Percentiles rank a stretch among this genome's conserved stretches.
These are phyloP conservation scores for Penicillium pulvis DNA, from an alignment of 495 filamentous ascomycete genomes.

Conservation along the genomic window DNA sequence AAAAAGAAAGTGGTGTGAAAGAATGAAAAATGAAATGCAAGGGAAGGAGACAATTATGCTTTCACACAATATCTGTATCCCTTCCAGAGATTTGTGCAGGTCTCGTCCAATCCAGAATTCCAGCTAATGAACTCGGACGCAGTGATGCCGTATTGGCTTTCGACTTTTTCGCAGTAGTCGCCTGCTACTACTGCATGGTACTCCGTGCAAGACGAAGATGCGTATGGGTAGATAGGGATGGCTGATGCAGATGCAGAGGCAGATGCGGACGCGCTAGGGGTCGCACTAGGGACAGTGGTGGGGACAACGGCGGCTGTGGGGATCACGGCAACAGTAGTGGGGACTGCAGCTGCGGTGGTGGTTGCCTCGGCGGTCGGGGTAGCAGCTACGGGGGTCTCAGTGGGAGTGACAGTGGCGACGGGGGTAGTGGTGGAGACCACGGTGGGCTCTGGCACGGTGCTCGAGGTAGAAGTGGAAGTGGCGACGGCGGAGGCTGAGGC, in stretches of 20 bases:
- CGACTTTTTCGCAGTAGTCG: conserved; percentile 47
- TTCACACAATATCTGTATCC: conserved; percentile 44
- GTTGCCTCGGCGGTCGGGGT: conserved; percentile 9
- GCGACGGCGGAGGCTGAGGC: conserved; percentile 1
- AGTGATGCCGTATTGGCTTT: conserved; percentile 27
- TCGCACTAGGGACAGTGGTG: conserved; percentile 4
- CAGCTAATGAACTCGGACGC: conserved; percentile 32
- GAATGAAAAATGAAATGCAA: conserved; percentile 2
- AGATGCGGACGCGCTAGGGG: background rate
- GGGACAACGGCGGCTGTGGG: conserved; percentile 11
- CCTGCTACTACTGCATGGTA: conserved; percentile 42
- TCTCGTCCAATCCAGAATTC: conserved; percentile 42
- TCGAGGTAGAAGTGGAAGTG: conserved; percentile 6
- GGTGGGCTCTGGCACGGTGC: conserved; percentile 8
- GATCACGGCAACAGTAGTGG: conserved; percentile 12
- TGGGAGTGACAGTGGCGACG: conserved; percentile 16
- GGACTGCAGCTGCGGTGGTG: conserved; percentile 2
- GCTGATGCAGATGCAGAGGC: conserved; percentile 2
- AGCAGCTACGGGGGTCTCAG: conserved; percentile 3
- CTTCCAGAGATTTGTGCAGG: conserved; percentile 42
- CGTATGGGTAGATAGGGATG: conserved; percentile 31
- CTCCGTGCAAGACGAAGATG: conserved; percentile 41
- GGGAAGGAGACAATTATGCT: conserved; percentile 17
- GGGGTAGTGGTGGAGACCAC: conserved; percentile 10
- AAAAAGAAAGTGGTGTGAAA: background rate